phyloP scores from a whole-genome alignment of 345 rosid genomes.

The Euclidium syriacum region DNA sequence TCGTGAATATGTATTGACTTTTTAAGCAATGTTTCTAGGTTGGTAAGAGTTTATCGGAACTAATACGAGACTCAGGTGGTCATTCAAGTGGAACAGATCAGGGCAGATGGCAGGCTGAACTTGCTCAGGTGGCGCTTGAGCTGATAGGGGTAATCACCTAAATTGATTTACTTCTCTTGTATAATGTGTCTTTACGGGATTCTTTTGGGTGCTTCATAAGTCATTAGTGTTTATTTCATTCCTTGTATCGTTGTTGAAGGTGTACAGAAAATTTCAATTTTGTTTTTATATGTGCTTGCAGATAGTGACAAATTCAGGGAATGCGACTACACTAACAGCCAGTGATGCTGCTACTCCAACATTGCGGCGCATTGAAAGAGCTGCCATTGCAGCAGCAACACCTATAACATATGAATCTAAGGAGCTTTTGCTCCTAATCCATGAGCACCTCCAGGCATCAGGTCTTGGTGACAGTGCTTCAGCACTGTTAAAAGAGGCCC shows the following conservation, averaged over 20 bases:
- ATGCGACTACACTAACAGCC: constrained; percentile 87
- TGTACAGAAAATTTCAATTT: background rate
- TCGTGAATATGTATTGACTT: constrained; percentile 3
- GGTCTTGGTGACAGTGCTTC: constrained; percentile 72
- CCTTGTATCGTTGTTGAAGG: background rate
- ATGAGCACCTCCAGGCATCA: constrained; percentile 92
- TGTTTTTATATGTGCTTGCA: constrained; percentile 34
- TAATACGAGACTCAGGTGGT: constrained; percentile 86
- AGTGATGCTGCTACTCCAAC: constrained; percentile 99
- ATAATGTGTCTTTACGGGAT: background rate
- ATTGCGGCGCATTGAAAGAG: constrained; percentile 94
- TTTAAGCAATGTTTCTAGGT: constrained; percentile 45
- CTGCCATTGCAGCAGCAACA: constrained; percentile 97
- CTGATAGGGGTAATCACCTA: constrained; percentile 67
- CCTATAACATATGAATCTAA: constrained; percentile 88
- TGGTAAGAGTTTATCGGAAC: constrained; percentile 92
- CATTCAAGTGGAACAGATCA: constrained; percentile 78
- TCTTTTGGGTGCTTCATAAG: constrained; percentile 5
- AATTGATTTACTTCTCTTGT: background rate
- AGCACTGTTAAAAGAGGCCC: constrained; percentile 77
- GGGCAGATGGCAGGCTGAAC: constrained; percentile 93
- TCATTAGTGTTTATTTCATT: background rate
- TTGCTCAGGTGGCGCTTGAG: constrained; percentile 93
- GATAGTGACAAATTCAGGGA: constrained; percentile 97
- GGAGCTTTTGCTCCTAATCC: constrained; percentile 91